Base-by-base conservation (phyloP, 1,139 yeast genomes). In the Sugiyamaella pinicola region DNA sequence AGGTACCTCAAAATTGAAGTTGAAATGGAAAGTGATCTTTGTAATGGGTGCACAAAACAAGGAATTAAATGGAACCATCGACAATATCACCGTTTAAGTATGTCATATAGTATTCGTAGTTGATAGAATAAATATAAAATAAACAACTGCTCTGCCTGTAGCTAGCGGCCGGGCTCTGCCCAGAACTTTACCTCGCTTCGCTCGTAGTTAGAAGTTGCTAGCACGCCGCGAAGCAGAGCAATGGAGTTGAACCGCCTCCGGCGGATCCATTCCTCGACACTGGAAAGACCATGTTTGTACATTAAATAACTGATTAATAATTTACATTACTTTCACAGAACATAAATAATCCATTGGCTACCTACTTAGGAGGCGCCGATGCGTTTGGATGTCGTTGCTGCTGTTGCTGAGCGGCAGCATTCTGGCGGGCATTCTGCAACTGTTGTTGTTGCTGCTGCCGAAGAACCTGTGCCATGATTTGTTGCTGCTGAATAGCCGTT, bases 21-120 rank as follows among this genome's bases (percentile, higher is more conserved):
- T 91, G 55, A 86, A 90, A 68, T 91, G 95, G 95, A 88, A 86
- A 68, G 79, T 82, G 28, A 80, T 81, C 55, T 90, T 83, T 65
- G 64, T 64, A 13, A 64, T 77, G 6, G 79, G 78, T 51, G 58
- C 62, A 29, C 42, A 41, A 35, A 49, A 51, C 19, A 52, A 49
- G 13, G 60, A 58, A 28, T 55, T 54, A 38, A 61, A 59, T 28
- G 67, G 65, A 9, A 60, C 58, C n/a, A 57, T 62, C 15, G 64
- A 72, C 35, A 51, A 53, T 41, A 64, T 76, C 24, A 39, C 41
- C n/a, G 39, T 52, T 31, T 52, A 45, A 19, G 2, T 17, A 28
- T 18, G 42, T n/a, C 29, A 35, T 35, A 35, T 31, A 31, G 34
- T 9, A 31, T 31, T 31, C 5, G 6, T 24, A n/a, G n/a, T n/a